Base-by-base conservation (phyloP, 306 rosid genomes). In the barrel medic (Medicago truncatula) region DNA sequence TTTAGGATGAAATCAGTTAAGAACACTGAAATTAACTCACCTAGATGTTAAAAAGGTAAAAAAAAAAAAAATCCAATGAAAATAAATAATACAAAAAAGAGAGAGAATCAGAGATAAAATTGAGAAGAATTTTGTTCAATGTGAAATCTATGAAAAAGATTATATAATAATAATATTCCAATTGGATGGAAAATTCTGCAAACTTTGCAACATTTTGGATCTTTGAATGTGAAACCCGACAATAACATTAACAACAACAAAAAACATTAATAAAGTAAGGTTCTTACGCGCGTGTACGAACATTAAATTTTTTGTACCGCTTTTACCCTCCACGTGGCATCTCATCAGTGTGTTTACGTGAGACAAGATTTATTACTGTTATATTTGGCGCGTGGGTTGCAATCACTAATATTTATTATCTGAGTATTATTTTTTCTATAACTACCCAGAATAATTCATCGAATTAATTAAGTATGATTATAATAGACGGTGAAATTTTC, bases 271-370 rank as follows among this genome's bases (percentile, higher is more conserved):
- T 70, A 83, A 75, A 76, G 78, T 83, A 71, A 74, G 52, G 80
- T 88, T 76, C 85, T 79, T 82, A 77, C 92, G 77, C 89, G 88
- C 94, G 90, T 90, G 96, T 93, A 90, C 92, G 85, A 82, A 82
- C 88, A 82, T 75, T 81, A 71, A 85, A 86, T 81, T 71, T 75
- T 7, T 0, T 43, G 84, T 84, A 82, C 91, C 0, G 40, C 16
- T 54, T 38, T 50, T 83, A 10, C 87, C 95, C 91, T 47, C 89
- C 88, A 84, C 88, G 87, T 87, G 87, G 63, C 79, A 0, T 1
- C 13, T 41, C 4, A 67, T 10, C 8, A 58, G 50, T 61, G 16
- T 2, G 41, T 59, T 76, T 71, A 67, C 79, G 75, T 80, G 76
- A 76, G 41, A 31, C 49, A 5, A 41, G 38, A 76, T 79, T 80